A percentile compares a stretch with the other conserved stretches of the same genome.
These are phyloP conservation scores for Ramichloridium luteum DNA, from an alignment of 2,329 filamentous ascomycete genomes.

Conservation along the genomic window DNA sequence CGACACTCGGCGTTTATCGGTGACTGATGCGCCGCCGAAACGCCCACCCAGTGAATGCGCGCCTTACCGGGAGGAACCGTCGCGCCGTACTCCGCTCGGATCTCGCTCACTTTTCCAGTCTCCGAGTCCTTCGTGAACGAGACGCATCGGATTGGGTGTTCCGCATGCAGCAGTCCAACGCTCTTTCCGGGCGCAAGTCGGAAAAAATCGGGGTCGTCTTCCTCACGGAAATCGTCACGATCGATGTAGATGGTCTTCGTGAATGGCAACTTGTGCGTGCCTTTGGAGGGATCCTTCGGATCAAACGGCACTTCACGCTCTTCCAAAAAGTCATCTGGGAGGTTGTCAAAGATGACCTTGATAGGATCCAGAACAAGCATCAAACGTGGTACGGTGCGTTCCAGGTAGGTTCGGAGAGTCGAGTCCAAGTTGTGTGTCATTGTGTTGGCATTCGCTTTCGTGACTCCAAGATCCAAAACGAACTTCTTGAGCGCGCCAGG, in stretches of 20 bases:
- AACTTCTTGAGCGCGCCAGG: slow-evolving; percentile 82
- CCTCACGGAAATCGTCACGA: slow-evolving; percentile 62
- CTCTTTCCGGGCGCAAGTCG: slow-evolving; percentile 62
- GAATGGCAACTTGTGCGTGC: slow-evolving; percentile 49
- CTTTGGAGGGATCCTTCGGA: slow-evolving; percentile 61
- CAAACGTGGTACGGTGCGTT: slow-evolving; percentile 73
- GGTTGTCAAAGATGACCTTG: slow-evolving; percentile 68
- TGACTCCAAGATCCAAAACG: slow-evolving; percentile 82
- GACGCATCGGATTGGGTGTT: slow-evolving; percentile 56
- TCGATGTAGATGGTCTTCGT: slow-evolving; percentile 79
- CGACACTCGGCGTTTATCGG: slow-evolving; percentile 59
- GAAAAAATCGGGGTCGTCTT: slow-evolving; percentile 62
- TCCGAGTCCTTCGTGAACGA: slow-evolving; percentile 55
- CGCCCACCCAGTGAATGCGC: slow-evolving; percentile 78
- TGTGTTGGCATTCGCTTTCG: slow-evolving; percentile 67
- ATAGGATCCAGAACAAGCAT: slow-evolving; percentile 85
- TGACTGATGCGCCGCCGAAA: slow-evolving; percentile 48
- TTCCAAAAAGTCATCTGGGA: slow-evolving; percentile 53
- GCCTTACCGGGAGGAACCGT: slow-evolving; percentile 38
- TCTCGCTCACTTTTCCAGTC: slow-evolving; percentile 52
- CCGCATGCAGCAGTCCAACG: slow-evolving; percentile 60
- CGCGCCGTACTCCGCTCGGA: slow-evolving; percentile 59
- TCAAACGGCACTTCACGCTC: slow-evolving; percentile 66
- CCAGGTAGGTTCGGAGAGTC: slow-evolving; percentile 72
- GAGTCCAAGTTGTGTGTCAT: slow-evolving; percentile 75